Evolutionary conservation across 805 yeast species (phyloP).

Genomic region (Kazachstania bromeliacearum): DNA sequence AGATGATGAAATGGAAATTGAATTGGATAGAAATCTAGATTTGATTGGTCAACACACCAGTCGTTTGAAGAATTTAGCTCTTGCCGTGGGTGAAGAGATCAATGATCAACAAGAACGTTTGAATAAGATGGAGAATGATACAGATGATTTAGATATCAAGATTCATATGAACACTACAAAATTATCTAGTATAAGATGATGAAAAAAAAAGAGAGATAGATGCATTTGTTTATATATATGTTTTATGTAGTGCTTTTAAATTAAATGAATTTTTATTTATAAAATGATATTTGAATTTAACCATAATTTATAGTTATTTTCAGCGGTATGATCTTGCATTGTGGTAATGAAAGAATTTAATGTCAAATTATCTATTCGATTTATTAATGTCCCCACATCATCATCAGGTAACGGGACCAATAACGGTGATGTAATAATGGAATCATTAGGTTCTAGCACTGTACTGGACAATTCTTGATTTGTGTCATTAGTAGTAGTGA

Average conservation of each 20-base stretch:
- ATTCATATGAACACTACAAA: slow-evolving; percentile 69
- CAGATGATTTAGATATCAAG: slow-evolving; percentile 75
- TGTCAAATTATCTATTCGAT: neutral
- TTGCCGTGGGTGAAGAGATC: slow-evolving; percentile 66
- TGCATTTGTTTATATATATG: too few species aligned
- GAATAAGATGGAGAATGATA: slow-evolving; percentile 68
- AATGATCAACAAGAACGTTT: slow-evolving; percentile 68
- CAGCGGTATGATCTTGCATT: slow-evolving; percentile 21
- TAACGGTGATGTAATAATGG: slow-evolving; percentile 18
- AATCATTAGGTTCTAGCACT: slow-evolving; percentile 11
- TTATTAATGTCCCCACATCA: neutral
- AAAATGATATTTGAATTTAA: slow-evolving; percentile 8
- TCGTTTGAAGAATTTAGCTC: slow-evolving; percentile 64
- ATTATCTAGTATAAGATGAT: slow-evolving; percentile 43
- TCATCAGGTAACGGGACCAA: slow-evolving; percentile 11
- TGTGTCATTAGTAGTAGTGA: slow-evolving; percentile 2
- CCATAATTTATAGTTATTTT: slow-evolving; percentile 27
- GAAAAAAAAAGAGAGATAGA: too few species aligned
- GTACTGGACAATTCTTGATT: slow-evolving; percentile 4
- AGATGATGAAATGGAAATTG: slow-evolving; percentile 87
- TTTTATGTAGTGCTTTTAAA: neutral
- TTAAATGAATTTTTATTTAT: slow-evolving; percentile 4
- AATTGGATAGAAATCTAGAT: slow-evolving; percentile 73
- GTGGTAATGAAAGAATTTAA: neutral
- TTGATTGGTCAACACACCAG: slow-evolving; percentile 61